Evolutionary conservation across 192 early-diverging fungal genomes (phyloP), one percentile per base, ranked within the genome.

Genomic region (Glomus cerebriforme): DNA sequence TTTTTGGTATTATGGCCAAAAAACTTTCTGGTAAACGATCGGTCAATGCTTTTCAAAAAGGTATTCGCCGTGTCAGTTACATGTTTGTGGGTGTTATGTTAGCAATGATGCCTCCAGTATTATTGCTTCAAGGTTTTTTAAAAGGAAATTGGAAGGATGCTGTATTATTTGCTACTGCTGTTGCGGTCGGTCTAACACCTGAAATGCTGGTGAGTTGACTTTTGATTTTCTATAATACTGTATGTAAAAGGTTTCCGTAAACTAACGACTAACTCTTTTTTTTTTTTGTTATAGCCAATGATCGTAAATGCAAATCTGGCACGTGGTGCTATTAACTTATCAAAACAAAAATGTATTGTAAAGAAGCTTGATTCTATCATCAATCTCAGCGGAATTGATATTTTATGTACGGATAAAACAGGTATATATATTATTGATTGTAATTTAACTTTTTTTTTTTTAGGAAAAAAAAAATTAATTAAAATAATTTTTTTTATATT

Each of bases 271-370:
- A 45, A 24, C 45, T 0, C 9, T 65, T 67, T 31, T 37, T 9
- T 62, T 69, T 19, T 69, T 0, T 68, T n/a, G 1, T 37, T 70
- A 43, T 19, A 70, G 67, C 86, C 87, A 37, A 85, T 87, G 81
- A 83, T 89, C 68, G 70, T 88, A 26, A 88, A 85, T 60, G 85
- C 88, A n/a, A 87, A 87, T 66, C 62, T 87, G 34, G 85, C 85
- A 26, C 80, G 82, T 32, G 88, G 85, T 26, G 86, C 88, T 22
- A 73, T 82, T 32, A 59, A 79, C 29, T 81, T 89, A 77, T 83
- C 87, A 31, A 80, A 81, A 65, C 75, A 83, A 35, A 82, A 83
- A 13, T 82, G 79, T n/a, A 89, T 89, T 66, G 86, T 89, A 62
- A 87, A 84, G 68, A 82, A 79, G 27, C 63, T 85, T 17, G 83